phyloP scores from a whole-genome alignment of 352 stramenopile genomes.

The Pythium rishiriense region DNA sequence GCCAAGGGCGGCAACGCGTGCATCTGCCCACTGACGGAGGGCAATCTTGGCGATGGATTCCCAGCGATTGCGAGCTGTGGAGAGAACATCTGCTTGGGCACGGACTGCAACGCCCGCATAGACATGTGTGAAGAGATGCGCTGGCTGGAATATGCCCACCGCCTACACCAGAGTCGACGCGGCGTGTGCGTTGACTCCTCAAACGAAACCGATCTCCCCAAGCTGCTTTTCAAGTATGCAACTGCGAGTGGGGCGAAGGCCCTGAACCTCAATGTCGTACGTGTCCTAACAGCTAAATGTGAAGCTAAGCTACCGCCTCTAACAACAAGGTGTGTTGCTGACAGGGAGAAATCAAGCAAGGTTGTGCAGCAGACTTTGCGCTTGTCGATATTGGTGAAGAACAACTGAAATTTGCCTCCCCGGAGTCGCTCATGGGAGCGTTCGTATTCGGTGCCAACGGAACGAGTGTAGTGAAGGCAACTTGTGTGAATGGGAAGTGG shows the following conservation, averaged over 20 bases:
- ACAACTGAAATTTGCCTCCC: conserved; percentile 64
- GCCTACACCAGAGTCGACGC: conserved; percentile 60
- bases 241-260: conserved; percentile 66
- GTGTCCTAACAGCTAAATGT: conserved; percentile 7
- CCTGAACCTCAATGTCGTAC: conserved; percentile 69
- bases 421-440: conserved; percentile 56
- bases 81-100: conserved; percentile 67
- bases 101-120: conserved; percentile 77
- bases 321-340: neutral
- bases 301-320: neutral
- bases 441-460: conserved; percentile 77
- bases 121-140: conserved; percentile 87
- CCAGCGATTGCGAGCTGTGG: conserved; percentile 66
- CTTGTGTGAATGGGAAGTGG: conserved; percentile 72
- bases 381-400: conserved; percentile 69
- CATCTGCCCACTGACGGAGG: conserved; percentile 75
- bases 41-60: conserved; percentile 72
- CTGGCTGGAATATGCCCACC: conserved; percentile 76
- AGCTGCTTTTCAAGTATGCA: conserved; percentile 66
- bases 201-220: conserved; percentile 54
- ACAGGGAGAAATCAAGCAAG: conserved; percentile 68
- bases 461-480: conserved; percentile 72
- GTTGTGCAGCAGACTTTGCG: conserved; percentile 67
- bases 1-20: conserved; percentile 67
- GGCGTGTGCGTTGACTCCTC: conserved; percentile 63